Conservation (phyloP, 2,329 filamentous ascomycete genomes). For the Aspergillus puulaauensis region DNA sequence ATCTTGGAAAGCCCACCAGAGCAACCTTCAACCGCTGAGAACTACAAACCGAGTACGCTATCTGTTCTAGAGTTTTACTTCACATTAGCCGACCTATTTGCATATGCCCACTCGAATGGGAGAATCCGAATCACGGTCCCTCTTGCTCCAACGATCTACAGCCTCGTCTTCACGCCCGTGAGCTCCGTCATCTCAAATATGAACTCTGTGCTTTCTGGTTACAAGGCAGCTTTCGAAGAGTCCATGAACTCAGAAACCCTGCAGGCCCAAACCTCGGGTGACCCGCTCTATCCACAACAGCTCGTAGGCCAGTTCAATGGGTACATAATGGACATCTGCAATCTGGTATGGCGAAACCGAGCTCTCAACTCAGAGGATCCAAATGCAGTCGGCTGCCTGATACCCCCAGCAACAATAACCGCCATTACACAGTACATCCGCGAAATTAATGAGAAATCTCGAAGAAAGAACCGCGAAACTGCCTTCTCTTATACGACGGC, state of each 20-base stretch:
- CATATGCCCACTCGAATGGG: slow-evolving; percentile 50
- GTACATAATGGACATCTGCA: slow-evolving; percentile 84
- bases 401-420: slow-evolving; percentile 47
- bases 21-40: slow-evolving; percentile 5
- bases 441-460: slow-evolving; percentile 35
- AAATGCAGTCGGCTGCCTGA: slow-evolving; percentile 57
- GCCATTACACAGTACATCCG: slow-evolving; percentile 44
- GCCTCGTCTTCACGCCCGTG: slow-evolving; percentile 65
- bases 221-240: slow-evolving; percentile 72
- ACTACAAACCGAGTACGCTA: slow-evolving; percentile 41
- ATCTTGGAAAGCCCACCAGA: slow-evolving; percentile 54
- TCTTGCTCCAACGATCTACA: slow-evolving; percentile 66
- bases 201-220: slow-evolving; percentile 66
- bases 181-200: slow-evolving; percentile 66
- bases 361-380: slow-evolving; percentile 67
- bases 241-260: slow-evolving; percentile 48
- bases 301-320: slow-evolving; percentile 75
- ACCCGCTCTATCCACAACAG: slow-evolving; percentile 53
- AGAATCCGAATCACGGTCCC: slow-evolving; percentile 68
- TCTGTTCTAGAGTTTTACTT: slow-evolving; percentile 70
- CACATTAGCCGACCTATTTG: slow-evolving; percentile 57
- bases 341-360: slow-evolving; percentile 74
- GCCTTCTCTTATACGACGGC: slow-evolving; percentile 37
- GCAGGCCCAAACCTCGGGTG: slow-evolving; percentile 32
- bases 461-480: slow-evolving; percentile 28